phyloP scores from a whole-genome alignment of 495 filamentous ascomycete genomes.

The Parmelia sp. region DNA sequence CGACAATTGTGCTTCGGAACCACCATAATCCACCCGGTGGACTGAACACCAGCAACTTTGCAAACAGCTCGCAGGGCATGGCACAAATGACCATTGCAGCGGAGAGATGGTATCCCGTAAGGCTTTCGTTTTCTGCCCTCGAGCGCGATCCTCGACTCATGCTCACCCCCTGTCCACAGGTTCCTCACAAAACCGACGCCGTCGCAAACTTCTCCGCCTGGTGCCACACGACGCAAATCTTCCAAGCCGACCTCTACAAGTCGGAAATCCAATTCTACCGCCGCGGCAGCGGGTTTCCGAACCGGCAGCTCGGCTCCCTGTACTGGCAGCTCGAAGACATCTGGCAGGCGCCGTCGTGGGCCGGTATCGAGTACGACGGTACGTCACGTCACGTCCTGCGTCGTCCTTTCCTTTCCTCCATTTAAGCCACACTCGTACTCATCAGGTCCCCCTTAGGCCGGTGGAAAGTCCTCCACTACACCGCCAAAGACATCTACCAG shows the following conservation, averaged over 20 bases:
- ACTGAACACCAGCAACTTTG: conserved; percentile 42
- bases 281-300: conserved; percentile 51
- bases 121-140: background rate
- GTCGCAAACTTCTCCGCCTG: conserved; percentile 63
- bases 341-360: conserved; percentile 65
- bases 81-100: conserved; percentile 59
- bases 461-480: conserved; percentile 61
- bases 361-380: conserved; percentile 29
- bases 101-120: conserved; percentile 50
- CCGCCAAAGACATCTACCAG: conserved; percentile 54
- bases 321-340: conserved; percentile 70
- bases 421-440: background rate
- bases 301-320: conserved; percentile 55
- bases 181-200: conserved; percentile 50
- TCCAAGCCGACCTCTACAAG: conserved; percentile 62
- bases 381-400: background rate
- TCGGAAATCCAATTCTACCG: conserved; percentile 61
- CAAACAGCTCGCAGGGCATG: conserved; percentile 44
- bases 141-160: conserved; percentile 1
- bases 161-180: conserved; percentile 5
- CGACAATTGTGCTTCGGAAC: conserved; percentile 53
- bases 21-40: conserved; percentile 56
- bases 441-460: conserved; percentile 45
- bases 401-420: no score
- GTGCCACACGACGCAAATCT: conserved; percentile 61